Percentiles rank a stretch among this genome's conserved stretches.
These are phyloP conservation scores for Umbelopsis ramanniana DNA, from an alignment of 192 early-diverging fungal genomes.

Conservation along the genomic window DNA sequence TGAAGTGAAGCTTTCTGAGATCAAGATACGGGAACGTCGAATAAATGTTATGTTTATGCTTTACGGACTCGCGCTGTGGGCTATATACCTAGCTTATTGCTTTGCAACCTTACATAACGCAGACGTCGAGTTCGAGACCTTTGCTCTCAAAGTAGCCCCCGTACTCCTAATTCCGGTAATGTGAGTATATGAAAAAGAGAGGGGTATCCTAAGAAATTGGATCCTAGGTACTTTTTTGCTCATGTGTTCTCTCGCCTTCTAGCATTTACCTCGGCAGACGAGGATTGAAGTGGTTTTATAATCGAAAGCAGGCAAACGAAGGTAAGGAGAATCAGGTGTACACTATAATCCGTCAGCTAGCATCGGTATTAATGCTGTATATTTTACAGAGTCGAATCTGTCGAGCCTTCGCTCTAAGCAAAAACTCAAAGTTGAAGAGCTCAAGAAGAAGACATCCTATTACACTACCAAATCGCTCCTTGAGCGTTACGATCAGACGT, in stretches of 20 bases:
- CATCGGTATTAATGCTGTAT: neutral
- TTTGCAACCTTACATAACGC: slow-evolving; percentile 34
- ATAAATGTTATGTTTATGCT: slow-evolving; percentile 58
- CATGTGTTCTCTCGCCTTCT: neutral
- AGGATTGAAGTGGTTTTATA: slow-evolving; percentile 47
- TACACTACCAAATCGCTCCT: slow-evolving; percentile 88
- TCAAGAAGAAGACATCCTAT: slow-evolving; percentile 94
- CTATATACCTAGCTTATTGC: slow-evolving; percentile 55
- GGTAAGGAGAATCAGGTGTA: slow-evolving; percentile 24
- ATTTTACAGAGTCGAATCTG: slow-evolving; percentile 42
- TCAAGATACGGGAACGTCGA: slow-evolving; percentile 64
- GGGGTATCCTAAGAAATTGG: no score
- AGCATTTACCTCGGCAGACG: slow-evolving; percentile 8
- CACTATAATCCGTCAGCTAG: neutral
- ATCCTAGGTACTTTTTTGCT: neutral
- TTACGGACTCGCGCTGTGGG: slow-evolving; percentile 61
- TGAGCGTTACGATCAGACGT: slow-evolving; percentile 79
- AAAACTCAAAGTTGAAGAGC: slow-evolving; percentile 83
- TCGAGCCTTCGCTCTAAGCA: slow-evolving; percentile 55
- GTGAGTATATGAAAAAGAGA: slow-evolving; percentile 34
- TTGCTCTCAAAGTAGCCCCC: slow-evolving; percentile 1
- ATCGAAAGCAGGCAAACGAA: slow-evolving; percentile 54
- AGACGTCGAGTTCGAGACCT: neutral
- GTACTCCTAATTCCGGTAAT: slow-evolving; percentile 33
- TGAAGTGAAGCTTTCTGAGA: slow-evolving; percentile 67